phyloP scores from a whole-genome alignment of 257 asterid genomes.

The Petunia axillaris region DNA sequence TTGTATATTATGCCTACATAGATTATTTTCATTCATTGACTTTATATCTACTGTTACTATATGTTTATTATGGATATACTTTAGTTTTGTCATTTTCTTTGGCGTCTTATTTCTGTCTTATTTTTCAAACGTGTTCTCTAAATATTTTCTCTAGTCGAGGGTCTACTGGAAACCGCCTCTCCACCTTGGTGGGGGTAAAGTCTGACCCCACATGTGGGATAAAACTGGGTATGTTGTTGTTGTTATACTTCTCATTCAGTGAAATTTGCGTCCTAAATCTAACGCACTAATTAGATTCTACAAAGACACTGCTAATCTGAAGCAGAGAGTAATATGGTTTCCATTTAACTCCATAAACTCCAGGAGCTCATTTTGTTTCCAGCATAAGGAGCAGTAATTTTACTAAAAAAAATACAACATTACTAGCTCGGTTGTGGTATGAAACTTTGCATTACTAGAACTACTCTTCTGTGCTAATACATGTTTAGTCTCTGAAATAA shows the following conservation, averaged over 20 bases:
- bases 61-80: no score
- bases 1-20: no score
- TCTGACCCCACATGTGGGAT: no score
- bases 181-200: no score
- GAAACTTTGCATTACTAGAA: background rate
- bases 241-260: background rate
- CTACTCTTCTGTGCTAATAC: background rate
- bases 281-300: background rate
- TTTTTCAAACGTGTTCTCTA: no score
- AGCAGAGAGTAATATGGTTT: background rate
- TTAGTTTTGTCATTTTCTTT: no score
- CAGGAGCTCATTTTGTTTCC: background rate
- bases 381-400: background rate
- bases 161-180: no score
- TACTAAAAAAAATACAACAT: background rate
- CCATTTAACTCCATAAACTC: background rate
- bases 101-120: no score
- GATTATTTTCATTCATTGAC: no score
- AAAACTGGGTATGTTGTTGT: no score
- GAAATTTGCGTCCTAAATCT: background rate
- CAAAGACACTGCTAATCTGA: conserved; percentile 10
- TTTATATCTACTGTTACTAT: no score
- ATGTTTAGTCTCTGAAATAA: background rate
- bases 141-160: no score
- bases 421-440: background rate